A percentile compares a stretch with the other conserved stretches of the same genome.
These are phyloP conservation scores for Ambrosia trifida DNA, from an alignment of 129 eudicot genomes.

Conservation along the genomic window DNA sequence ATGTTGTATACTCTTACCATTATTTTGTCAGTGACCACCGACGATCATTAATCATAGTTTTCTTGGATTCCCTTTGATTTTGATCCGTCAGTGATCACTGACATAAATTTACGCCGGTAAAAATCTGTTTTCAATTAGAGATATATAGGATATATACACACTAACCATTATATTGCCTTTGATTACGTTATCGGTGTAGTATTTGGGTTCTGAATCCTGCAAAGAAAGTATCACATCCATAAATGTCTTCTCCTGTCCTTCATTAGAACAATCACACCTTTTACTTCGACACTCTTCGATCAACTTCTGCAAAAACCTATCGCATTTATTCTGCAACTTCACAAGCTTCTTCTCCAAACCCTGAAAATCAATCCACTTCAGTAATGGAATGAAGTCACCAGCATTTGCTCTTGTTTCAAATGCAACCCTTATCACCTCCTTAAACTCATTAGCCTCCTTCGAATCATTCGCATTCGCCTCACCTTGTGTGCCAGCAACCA, in stretches of 20 bases:
- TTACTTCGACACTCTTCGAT: conserved; percentile 37
- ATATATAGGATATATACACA: background rate
- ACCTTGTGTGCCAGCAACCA: conserved; percentile 38
- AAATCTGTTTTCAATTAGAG: no score
- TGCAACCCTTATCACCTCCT: conserved; percentile 15
- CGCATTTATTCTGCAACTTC: conserved; percentile 27
- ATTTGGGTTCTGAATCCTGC: conserved; percentile 54
- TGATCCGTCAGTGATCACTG: no score
- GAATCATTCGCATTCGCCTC: conserved; percentile 24
- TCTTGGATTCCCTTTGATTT: no score
- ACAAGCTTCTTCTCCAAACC: conserved; percentile 40
- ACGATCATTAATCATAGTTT: no score
- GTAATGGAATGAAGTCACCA: conserved; percentile 42
- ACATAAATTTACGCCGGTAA: no score
- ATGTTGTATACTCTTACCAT: no score
- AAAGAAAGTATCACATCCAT: conserved; percentile 46
- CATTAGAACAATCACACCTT: background rate
- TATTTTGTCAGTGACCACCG: no score
- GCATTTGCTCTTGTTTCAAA: conserved; percentile 32
- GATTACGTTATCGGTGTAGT: conserved; percentile 54
- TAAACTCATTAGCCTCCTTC: conserved; percentile 29
- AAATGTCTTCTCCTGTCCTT: conserved; percentile 31
- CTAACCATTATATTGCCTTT: conserved; percentile 51
- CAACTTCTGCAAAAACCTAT: conserved; percentile 44
- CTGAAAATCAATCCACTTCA: conserved; percentile 44